Conservation (phyloP, 1,284 basidiomycete species). For the Coriolopsis trogii region DNA sequence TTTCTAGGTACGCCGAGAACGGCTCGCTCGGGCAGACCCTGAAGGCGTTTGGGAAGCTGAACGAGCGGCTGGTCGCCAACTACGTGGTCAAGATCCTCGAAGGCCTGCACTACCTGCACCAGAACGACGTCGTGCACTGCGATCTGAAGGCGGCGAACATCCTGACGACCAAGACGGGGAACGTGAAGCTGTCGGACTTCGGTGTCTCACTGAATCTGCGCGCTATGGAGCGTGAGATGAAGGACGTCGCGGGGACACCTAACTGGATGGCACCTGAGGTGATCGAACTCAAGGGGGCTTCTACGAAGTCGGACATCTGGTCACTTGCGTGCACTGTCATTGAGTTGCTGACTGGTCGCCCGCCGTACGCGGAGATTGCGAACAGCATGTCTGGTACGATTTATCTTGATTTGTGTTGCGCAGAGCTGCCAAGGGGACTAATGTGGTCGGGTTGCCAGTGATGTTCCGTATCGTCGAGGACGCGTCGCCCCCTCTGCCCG, state of each 20-base stretch:
- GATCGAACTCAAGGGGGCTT: slow-evolving; percentile 82
- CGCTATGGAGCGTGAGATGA: slow-evolving; percentile 88
- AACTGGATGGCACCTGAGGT: slow-evolving; percentile 99
- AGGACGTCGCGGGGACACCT: slow-evolving; percentile 90
- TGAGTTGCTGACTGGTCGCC: slow-evolving; percentile 89
- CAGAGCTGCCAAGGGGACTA: no score
- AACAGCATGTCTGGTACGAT: slow-evolving; percentile 82
- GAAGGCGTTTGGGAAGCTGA: slow-evolving; percentile 89
- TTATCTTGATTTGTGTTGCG: no score
- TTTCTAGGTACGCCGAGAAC: slow-evolving; percentile 84
- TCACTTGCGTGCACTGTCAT: slow-evolving; percentile 93
- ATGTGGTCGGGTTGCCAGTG: slow-evolving; percentile 46
- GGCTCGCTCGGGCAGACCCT: slow-evolving; percentile 91
- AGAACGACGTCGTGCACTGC: slow-evolving; percentile 82
- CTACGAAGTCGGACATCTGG: slow-evolving; percentile 86
- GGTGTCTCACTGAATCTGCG: slow-evolving; percentile 98
- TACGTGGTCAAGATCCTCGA: slow-evolving; percentile 95
- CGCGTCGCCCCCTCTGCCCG: slow-evolving; percentile 83
- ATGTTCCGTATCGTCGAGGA: slow-evolving; percentile 98
- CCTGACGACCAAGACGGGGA: slow-evolving; percentile 94
- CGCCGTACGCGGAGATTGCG: slow-evolving; percentile 86
- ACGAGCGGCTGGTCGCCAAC: slow-evolving; percentile 85
- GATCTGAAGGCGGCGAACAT: slow-evolving; percentile 99
- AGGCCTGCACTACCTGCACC: slow-evolving; percentile 88
- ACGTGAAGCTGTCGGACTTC: slow-evolving; percentile 98